These are phyloP conservation scores for Trametes coccinea DNA, from an alignment of 768 basidiomycete species.

Conservation along the genomic window DNA sequence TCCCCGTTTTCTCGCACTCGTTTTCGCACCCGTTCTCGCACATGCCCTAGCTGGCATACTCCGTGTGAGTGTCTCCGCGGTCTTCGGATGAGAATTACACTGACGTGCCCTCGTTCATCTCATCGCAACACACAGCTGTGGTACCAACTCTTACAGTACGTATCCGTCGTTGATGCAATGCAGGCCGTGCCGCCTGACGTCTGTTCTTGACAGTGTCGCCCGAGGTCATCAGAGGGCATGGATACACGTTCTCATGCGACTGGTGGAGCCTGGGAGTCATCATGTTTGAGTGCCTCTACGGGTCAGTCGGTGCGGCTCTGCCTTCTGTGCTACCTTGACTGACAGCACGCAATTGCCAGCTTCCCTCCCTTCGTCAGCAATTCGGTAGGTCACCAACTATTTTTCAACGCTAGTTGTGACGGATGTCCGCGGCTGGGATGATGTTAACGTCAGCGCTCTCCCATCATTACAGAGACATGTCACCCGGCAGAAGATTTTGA, in stretches of 20 bases:
- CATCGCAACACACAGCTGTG: conserved; percentile 52
- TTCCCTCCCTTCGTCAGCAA: conserved; percentile 97
- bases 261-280: conserved; percentile 99
- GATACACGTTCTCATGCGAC: conserved; percentile 93
- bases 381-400: conserved; percentile 55
- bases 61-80: conserved; percentile 59
- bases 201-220: conserved; percentile 67
- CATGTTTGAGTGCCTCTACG: conserved; percentile 94
- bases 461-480: conserved; percentile 68
- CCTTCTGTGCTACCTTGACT: conserved; percentile 5
- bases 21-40: conserved; percentile 2
- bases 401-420: background rate
- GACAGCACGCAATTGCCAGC: conserved; percentile 24
- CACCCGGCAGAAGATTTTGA: conserved; percentile 95
- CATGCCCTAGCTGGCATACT: conserved; percentile 70
- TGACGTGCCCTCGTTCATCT: conserved; percentile 25
- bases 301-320: conserved; percentile 47
- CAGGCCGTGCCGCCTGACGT: background rate
- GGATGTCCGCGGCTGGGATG: background rate
- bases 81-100: conserved; percentile 20
- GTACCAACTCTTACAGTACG: conserved; percentile 86
- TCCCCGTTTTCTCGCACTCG: conserved; percentile 13
- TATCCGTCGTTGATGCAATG: background rate
- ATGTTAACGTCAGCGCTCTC: background rate
- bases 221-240: conserved; percentile 87